Evolutionary conservation across 176 grass and related monocot species (phyloP).

Genomic region (Leersia perrieri): DNA sequence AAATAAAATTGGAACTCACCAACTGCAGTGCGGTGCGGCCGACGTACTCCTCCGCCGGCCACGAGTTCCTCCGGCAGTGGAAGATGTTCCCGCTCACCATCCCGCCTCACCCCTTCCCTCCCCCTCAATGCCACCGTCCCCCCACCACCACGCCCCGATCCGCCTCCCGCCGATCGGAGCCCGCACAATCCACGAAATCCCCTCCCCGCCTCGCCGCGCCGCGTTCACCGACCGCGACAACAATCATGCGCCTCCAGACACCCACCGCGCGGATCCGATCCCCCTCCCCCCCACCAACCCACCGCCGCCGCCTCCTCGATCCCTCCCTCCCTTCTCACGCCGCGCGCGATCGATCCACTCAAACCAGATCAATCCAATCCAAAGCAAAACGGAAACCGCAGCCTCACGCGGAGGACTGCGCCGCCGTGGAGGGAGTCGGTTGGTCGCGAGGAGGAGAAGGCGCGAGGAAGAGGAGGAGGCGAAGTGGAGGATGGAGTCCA

Average conservation of each 20-base stretch:
- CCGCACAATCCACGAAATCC: constrained; percentile 26
- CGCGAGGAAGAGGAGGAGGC: constrained; percentile 28
- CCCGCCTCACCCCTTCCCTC: neutral
- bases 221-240: no score
- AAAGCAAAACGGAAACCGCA: neutral
- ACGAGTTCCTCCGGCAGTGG: constrained; percentile 80
- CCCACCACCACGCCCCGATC: neutral
- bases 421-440: constrained; percentile 19
- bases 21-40: constrained; percentile 59
- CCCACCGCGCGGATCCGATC: neutral
- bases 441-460: constrained; percentile 16
- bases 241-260: constrained; percentile 21
- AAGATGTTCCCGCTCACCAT: constrained; percentile 93
- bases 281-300: neutral
- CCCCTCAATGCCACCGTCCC: constrained; percentile 1
- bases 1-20: constrained; percentile 43
- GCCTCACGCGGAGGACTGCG: neutral
- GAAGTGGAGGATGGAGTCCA: neutral
- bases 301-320: neutral
- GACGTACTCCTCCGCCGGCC: constrained; percentile 94
- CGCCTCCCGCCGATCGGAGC: neutral
- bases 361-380: constrained; percentile 18
- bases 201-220: neutral
- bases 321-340: neutral
- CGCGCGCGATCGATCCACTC: constrained; percentile 7